These are phyloP conservation scores for Cyamopsis tetragonoloba DNA, from an alignment of 306 rosid genomes.

Conservation along the genomic window DNA sequence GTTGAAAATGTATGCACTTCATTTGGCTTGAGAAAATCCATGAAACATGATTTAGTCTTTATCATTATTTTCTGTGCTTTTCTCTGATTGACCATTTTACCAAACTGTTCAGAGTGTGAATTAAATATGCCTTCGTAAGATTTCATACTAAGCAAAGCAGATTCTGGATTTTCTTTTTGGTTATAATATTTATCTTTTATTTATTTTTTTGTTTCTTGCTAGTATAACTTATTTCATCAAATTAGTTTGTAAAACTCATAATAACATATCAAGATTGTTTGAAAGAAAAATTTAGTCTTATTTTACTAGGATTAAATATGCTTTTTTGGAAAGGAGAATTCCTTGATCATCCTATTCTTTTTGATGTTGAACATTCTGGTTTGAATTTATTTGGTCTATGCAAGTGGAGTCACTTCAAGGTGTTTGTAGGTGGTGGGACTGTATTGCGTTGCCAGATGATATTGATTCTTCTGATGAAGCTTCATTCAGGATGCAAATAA, in stretches of 20 bases:
- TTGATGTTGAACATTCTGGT: slow-evolving; percentile 2
- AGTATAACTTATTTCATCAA: background rate
- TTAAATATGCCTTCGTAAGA: background rate
- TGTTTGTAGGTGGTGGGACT: slow-evolving; percentile 94
- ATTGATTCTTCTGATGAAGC: slow-evolving; percentile 68
- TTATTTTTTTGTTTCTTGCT: background rate
- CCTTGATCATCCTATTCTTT: background rate
- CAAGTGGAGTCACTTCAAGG: slow-evolving; percentile 3
- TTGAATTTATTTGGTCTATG: slow-evolving; percentile 15
- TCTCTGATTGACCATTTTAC: background rate
- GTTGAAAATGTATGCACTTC: background rate
- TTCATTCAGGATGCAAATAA: slow-evolving; percentile 73
- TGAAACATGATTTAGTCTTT: background rate
- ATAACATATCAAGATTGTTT: background rate
- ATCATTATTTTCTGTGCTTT: background rate
- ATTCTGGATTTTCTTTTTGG: background rate
- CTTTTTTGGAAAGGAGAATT: slow-evolving; percentile 10
- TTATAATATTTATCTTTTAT: background rate
- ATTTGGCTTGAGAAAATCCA: background rate
- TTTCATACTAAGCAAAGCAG: background rate
- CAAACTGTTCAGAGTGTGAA: slow-evolving; percentile 3
- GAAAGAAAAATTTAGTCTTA: background rate
- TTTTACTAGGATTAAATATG: background rate
- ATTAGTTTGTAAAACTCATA: background rate
- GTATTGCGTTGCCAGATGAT: slow-evolving; percentile 85